Evolutionary conservation across 768 basidiomycete genomes (phyloP), one percentile per base, ranked within the genome.

Genomic region (Mycena belliarum): DNA sequence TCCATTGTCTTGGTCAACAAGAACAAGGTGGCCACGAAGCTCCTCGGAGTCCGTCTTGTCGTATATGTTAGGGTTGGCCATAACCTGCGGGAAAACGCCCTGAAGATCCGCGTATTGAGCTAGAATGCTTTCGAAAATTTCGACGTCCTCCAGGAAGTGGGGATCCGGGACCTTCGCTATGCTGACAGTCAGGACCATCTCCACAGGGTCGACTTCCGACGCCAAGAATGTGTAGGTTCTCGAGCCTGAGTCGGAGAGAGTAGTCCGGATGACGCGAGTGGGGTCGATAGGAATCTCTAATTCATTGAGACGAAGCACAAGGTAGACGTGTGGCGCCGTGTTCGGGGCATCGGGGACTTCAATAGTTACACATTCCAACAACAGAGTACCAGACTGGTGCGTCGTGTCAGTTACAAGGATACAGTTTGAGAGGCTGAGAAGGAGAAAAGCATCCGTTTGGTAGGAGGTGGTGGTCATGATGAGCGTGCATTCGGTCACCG

Each of bases 1-100:
- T 2, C 89, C 89, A 43, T 79, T 85, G 40, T 83, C 79, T 68
- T 91, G 82, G 67, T 93, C 84, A 52, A 92, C 79, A 59, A 90
- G 79, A 37, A 91, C 83, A 28, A 91, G 77, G 48, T 81, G 82
- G 6, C 89, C 88, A 25, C 76, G 71, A 32, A 79, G 71, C 61
- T 79, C 77, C 43, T 74, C 68, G 25, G 70, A 60, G 37, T 65
- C 69, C 15, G 24, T 55, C 44, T 52, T 68, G 62, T 21, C 47
- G 44, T 64, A 38, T 28, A 58, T 38, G 56, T 50, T 43, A 54
- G 42, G 43, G 63, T 52, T 15, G 41, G 47, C 28, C 11, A 42
- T 45, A 3, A 45, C 46, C 28, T 61, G 43, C 15, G 42, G 57
- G 14, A 55, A 49, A 44, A 65, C 57, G 54, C 62, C 63, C 47